Evolutionary conservation across 352 stramenopile genomes (phyloP).

Genomic region (Ochromonadaceae sp.): DNA sequence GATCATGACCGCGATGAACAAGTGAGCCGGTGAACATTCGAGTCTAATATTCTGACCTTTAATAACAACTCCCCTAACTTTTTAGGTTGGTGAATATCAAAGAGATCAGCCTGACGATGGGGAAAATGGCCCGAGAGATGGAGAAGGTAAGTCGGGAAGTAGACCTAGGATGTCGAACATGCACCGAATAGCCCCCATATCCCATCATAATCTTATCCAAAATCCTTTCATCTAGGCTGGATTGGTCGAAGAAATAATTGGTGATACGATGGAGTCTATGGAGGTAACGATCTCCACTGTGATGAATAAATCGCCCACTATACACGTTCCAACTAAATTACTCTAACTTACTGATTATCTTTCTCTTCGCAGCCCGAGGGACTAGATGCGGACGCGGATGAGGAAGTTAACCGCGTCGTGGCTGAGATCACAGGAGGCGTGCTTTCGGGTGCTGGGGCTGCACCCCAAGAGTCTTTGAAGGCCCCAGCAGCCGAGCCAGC

Average conservation of each 20-base stretch:
- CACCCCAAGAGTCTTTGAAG: too few species aligned
- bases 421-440: constrained; percentile 5
- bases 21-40: too few species aligned
- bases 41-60: too few species aligned
- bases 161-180: too few species aligned
- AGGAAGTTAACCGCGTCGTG: constrained; percentile 1
- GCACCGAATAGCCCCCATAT: too few species aligned
- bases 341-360: too few species aligned
- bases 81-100: constrained; percentile 2
- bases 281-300: not conserved
- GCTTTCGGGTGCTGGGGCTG: not conserved
- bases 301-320: not conserved
- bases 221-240: not conserved
- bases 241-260: constrained; percentile 11
- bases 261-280: constrained; percentile 7
- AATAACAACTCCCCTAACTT: too few species aligned
- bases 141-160: not conserved
- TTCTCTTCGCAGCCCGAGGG: not conserved
- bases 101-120: constrained; percentile 1
- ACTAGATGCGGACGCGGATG: constrained; percentile 2
- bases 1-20: constrained; percentile 14
- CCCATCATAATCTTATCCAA: not conserved
- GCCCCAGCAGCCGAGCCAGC: too few species aligned
- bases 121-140: constrained; percentile 12
- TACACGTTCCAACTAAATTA: too few species aligned